Evolutionary conservation across 257 asterid genomes (phyloP), one percentile per base, ranked within the genome.

Genomic region (Nicotiana benthamiana): DNA sequence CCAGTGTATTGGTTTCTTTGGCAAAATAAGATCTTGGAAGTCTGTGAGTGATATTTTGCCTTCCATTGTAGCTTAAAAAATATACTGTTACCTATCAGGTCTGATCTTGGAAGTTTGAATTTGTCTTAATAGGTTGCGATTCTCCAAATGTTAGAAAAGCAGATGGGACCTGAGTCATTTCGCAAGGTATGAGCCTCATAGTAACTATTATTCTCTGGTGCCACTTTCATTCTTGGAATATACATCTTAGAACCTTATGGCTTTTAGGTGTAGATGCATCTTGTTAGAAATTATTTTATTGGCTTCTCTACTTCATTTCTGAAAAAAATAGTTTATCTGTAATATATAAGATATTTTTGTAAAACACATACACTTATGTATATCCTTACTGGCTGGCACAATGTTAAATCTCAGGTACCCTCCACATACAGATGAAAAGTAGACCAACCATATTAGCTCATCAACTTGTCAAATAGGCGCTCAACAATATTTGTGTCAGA

Each of bases 121-220:
- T 65, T 83, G 27, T 85, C 60, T 54, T 59, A 79, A 75, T 80
- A 96, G 99, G 97, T 96, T 84, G 98, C 98, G 27, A 87, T 96
- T 81, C 97, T 96, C 82, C 99, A 96, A 87, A 96, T 96, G 98
- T 83, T 96, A 86, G 99, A 96, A 86, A 96, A 96, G 83, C 99
- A 96, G 89, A 96, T 96, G 99, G 99, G 99, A 81, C 99, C 99
- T 3, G 99, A 96, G 91, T 87, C 98, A 54, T 96, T 96, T 75
- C 94, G 99, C 61, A 96, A 93, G 89, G 99, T 96, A 88, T 84
- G 94, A 74, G 64, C 48, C 81, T 63, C 62, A 80, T 75, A 83
- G 28, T 82, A 57, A 24, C 30, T 75, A n/a, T 10, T 72, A 32
- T 75, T 66, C 46, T 32, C 28, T 66, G 28, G 54, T 10, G 54